phyloP scores from a whole-genome alignment of 1,284 basidiomycete species.

The Apiotrichum siamense region DNA sequence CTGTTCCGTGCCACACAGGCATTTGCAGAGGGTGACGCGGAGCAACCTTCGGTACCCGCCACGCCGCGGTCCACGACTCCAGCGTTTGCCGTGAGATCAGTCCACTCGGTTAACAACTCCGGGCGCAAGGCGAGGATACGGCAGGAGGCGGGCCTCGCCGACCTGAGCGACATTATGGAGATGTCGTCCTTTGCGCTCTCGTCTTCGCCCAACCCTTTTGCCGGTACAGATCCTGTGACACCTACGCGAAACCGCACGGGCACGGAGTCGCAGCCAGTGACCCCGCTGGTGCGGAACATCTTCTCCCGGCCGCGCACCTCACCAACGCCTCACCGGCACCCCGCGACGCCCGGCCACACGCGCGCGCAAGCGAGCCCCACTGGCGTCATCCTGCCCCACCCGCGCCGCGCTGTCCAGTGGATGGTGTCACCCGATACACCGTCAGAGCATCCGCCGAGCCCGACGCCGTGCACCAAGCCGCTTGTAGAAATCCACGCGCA shows the following conservation, averaged over 20 bases:
- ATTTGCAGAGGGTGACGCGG: too few relatives aligned
- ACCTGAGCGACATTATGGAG: constrained; percentile 40
- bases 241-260: constrained; percentile 24
- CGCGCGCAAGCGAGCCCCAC: too few relatives aligned
- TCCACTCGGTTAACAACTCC: constrained; percentile 13
- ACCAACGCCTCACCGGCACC: constrained; percentile 10
- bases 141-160: constrained; percentile 41
- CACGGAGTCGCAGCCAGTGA: constrained; percentile 21
- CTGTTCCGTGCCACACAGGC: constrained; percentile 39
- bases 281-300: constrained; percentile 35
- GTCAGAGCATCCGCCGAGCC: neutral
- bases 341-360: constrained; percentile 18
- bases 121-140: constrained; percentile 20
- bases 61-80: constrained; percentile 2
- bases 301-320: constrained; percentile 25
- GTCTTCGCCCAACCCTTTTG: constrained; percentile 26
- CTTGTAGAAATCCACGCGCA: neutral
- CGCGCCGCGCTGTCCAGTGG: constrained; percentile 19
- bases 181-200: constrained; percentile 25
- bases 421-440: neutral
- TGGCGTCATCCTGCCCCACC: constrained; percentile 27
- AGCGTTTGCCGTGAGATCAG: constrained; percentile 3
- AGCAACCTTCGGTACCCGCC: too few relatives aligned
- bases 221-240: constrained; percentile 22
- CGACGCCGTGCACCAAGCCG: neutral